Percentiles rank a stretch among this genome's conserved stretches.
phyloP scores from a whole-genome alignment of 169 alveolate genomes.

The Plasmodium blacklocki region DNA sequence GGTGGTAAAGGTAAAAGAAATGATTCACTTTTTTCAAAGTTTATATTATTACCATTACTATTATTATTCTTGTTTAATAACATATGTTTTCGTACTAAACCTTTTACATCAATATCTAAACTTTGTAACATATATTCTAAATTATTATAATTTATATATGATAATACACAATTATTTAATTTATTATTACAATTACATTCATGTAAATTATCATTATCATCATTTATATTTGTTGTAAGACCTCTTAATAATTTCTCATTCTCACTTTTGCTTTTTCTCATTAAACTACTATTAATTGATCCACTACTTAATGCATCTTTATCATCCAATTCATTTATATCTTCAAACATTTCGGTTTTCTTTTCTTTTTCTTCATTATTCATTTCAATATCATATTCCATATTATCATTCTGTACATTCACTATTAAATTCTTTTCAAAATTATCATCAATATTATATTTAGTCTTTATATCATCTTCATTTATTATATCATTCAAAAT shows the following conservation, averaged over 20 bases:
- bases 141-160: constrained; percentile 49
- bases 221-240: constrained; percentile 3
- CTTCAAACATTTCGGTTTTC: constrained; percentile 63
- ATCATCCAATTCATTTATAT: constrained; percentile 61
- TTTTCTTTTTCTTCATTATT: constrained; percentile 61
- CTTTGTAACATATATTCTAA: constrained; percentile 66
- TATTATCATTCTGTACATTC: not conserved
- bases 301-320: constrained; percentile 50
- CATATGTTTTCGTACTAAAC: constrained; percentile 25
- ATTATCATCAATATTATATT: constrained; percentile 50
- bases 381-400: constrained; percentile 31
- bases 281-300: constrained; percentile 28
- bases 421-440: constrained; percentile 31
- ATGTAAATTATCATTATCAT: constrained; percentile 40
- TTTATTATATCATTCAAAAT: constrained; percentile 36
- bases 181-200: constrained; percentile 59
- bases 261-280: constrained; percentile 35
- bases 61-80: not conserved
- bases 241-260: constrained; percentile 42
- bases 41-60: not conserved
- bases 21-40: constrained; percentile 25
- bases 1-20: constrained; percentile 70
- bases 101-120: constrained; percentile 47
- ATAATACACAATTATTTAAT: constrained; percentile 36
- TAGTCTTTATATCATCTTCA: constrained; percentile 53